Base-by-base conservation (phyloP, 2,329 filamentous ascomycete genomes). In the Hymenoscyphus occultus region DNA sequence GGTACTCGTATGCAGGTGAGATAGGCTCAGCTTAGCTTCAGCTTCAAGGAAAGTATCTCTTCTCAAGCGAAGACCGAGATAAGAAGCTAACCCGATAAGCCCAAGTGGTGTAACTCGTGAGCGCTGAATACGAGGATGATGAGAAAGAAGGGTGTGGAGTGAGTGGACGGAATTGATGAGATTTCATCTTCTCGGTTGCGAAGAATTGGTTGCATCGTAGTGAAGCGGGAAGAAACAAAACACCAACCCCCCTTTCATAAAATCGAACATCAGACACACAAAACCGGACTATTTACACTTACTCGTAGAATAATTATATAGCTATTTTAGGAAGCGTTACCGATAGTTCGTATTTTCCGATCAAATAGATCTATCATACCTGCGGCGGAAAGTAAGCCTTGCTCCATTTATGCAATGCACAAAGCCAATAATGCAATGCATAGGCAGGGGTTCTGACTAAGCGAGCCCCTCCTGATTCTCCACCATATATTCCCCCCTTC, bases 351-450 rank as follows among this genome's bases (percentile, higher is more conserved):
- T 51, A 51, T 51, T 51, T 22, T n/a, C 13, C 40, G 40, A 45
- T 45, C 13, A 51, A 22, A 51, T 12, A n/a, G 45, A 51, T 28
- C 28, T 28, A 28, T 51, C 5, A 6, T 51, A 19, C 45, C 45
- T 35, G 35, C 35, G 5, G 35, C 35, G 35, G 5, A 5, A 28
- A 7, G 19, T 51, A 51, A 51, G 45, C 19, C 45, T 51, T 51
- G 19, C 45, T 51, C 16, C 45, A 51, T 51, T 51, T 51, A 51
- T 51, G 45, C 45, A 51, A 51, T 51, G 45, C 45, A 51, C 10
- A 51, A 51, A 22, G n/a, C 19, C 45, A 51, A 51, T 51, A 51
- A 51, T 28, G 45, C 45, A 28, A 51, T 51, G 19, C 45, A 51
- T n/a, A 28, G 9, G 45, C 19, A 51, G 1, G 45, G 6, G 7